Evolutionary conservation across 495 filamentous ascomycete species (phyloP), one percentile per base, ranked within the genome.

Genomic region (Rhypophila decipiens): DNA sequence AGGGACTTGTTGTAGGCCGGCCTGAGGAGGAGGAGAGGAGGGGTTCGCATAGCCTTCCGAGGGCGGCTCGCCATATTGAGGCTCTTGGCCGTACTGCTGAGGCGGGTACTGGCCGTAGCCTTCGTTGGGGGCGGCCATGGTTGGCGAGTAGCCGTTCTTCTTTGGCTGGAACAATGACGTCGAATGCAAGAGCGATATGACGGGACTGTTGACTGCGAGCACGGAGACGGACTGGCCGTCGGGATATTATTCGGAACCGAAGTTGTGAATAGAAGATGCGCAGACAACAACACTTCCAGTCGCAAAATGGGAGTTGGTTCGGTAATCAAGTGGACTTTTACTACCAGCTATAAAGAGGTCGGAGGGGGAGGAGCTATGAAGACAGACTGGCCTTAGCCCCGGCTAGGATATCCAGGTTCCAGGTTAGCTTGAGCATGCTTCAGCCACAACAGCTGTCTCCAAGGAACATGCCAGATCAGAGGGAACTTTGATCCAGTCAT

Each of bases 41-140:
- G 63, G 60, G 44, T 68, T 63, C 17, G 60, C 63, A 46, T 72
- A 68, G 21, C 38, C 58, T 34, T 63, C 55, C 39, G 59, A 55
- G 31, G 64, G 57, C 15, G 53, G 57, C 33, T 65, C 59, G 35
- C 57, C 46, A 34, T 74, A 74, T 35, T 67, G 67, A 44, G 66
- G 60, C 37, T 67, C 63, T 51, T 74, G 66, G 44, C 44, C 55
- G 58, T 85, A 86, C 50, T 75, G 78, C 63, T 85, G 84, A 49
- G 81, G 82, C 63, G 82, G 80, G 44, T 73, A 71, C 47, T 77
- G 73, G 67, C 71, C 68, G 57, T 82, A 80, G 59, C 68, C 72
- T 23, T 77, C 74, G 51, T 78, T 70, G 22, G 77, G 75, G 43
- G 75, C 73, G 18, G 76, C 66, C 77, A 80, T 80, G 44, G 57